Evolutionary conservation across 2,329 filamentous ascomycete genomes (phyloP).

Genomic region (Trichoderma atrobrunneum): DNA sequence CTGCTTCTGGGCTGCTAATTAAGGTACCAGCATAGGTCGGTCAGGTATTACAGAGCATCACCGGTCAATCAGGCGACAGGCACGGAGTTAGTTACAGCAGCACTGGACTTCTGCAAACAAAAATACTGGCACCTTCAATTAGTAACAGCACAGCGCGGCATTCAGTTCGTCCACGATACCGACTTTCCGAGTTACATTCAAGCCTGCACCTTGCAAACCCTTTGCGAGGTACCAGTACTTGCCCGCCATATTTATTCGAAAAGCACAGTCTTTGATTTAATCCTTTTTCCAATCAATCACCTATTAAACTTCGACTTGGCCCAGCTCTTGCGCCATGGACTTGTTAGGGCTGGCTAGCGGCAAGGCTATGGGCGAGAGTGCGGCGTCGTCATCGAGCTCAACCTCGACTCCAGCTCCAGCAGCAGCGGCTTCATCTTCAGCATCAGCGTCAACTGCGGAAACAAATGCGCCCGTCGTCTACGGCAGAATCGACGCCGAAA

Average conservation of each 20-base stretch:
- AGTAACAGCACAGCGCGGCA: background rate
- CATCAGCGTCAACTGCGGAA: conserved; percentile 19
- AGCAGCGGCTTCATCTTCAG: background rate
- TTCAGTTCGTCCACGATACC: background rate
- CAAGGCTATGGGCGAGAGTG: background rate
- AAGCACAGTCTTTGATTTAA: background rate
- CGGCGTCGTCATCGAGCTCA: background rate
- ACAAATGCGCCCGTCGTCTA: conserved; percentile 29
- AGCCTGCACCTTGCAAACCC: background rate
- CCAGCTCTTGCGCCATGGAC: background rate
- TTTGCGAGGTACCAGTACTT: background rate
- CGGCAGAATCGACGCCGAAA: conserved; percentile 36
- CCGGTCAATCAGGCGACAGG: background rate
- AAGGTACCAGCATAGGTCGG: background rate
- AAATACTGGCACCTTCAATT: background rate
- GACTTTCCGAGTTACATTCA: background rate
- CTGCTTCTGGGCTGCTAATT: background rate
- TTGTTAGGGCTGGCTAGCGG: background rate
- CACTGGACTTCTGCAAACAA: background rate
- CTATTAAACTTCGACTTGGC: background rate
- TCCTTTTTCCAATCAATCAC: too few relatives aligned
- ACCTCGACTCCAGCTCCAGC: background rate
- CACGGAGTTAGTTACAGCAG: background rate
- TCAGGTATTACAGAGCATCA: background rate
- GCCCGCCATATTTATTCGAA: background rate